phyloP scores from a whole-genome alignment of 345 rosid species.

The Bruguiera parviflora region DNA sequence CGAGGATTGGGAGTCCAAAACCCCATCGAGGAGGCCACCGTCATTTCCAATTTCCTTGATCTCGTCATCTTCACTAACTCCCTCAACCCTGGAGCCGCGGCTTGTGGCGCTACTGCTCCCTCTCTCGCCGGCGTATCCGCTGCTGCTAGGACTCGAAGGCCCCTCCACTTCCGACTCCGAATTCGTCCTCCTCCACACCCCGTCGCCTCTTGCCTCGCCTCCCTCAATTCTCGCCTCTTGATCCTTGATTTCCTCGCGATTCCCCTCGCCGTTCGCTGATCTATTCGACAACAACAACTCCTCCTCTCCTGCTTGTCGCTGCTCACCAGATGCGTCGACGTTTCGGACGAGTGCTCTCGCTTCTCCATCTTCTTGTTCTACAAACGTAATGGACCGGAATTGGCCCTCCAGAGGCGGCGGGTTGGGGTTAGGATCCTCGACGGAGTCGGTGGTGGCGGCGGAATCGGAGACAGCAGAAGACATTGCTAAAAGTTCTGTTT shows the following conservation, averaged over 20 bases:
- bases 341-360: neutral
- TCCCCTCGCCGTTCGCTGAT: slow-evolving; percentile 9
- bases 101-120: slow-evolving; percentile 72
- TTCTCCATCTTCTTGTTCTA: slow-evolving; percentile 6
- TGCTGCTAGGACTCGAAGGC: slow-evolving; percentile 75
- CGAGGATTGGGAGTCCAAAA: slow-evolving; percentile 39
- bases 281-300: neutral
- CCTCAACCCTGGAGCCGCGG: slow-evolving; percentile 23
- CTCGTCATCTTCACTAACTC: slow-evolving; percentile 45
- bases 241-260: neutral
- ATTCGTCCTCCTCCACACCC: slow-evolving; percentile 37
- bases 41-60: slow-evolving; percentile 48
- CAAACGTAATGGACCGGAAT: slow-evolving; percentile 15
- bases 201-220: slow-evolving; percentile 23
- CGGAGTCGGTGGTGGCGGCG: slow-evolving; percentile 9
- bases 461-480: slow-evolving; percentile 13
- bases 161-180: slow-evolving; percentile 57
- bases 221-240: neutral
- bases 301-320: neutral
- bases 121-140: slow-evolving; percentile 94
- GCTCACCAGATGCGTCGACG: neutral
- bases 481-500: slow-evolving; percentile 1
- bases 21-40: slow-evolving; percentile 28
- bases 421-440: slow-evolving; percentile 11
- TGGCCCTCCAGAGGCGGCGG: slow-evolving; percentile 14